Evolutionary conservation across 345 rosid genomes (phyloP).

Genomic region (Hibiscus tridactylites): DNA sequence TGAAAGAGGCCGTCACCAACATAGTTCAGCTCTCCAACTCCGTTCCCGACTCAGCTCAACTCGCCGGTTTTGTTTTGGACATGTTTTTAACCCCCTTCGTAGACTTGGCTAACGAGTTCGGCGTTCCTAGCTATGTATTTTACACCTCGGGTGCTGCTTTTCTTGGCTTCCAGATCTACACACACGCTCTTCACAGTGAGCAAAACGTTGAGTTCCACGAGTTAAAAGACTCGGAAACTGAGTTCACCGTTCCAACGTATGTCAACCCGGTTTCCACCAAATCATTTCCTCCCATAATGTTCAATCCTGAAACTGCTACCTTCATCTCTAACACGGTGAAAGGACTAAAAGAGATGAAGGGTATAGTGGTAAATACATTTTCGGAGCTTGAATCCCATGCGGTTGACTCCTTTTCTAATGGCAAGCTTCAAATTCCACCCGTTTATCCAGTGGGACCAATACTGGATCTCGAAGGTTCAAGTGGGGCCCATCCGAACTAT

Average conservation of each 20-base stretch:
- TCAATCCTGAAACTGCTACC: not conserved
- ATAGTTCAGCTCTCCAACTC: not conserved
- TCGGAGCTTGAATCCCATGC: not conserved
- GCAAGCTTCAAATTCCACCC: not conserved
- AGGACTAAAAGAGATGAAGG: not conserved
- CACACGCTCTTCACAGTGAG: not conserved
- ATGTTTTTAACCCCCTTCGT: not conserved
- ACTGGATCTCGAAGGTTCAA: not conserved
- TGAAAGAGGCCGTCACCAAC: not conserved
- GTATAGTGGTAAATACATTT: not conserved
- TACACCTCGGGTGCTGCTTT: not conserved
- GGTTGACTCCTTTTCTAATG: not conserved
- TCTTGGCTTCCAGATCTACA: not conserved
- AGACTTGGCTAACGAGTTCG: not conserved
- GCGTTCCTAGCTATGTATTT: conserved; percentile 2
- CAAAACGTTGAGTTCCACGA: not conserved
- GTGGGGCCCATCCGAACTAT: not conserved
- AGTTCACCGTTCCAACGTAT: not conserved
- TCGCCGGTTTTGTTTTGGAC: conserved; percentile 2
- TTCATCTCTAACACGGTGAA: not conserved
- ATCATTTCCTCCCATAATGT: not conserved
- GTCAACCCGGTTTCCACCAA: not conserved
- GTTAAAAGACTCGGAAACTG: not conserved
- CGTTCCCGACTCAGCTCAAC: not conserved
- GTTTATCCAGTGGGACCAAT: not conserved